phyloP scores from a whole-genome alignment of 352 stramenopile species.

The Albugo candida region DNA sequence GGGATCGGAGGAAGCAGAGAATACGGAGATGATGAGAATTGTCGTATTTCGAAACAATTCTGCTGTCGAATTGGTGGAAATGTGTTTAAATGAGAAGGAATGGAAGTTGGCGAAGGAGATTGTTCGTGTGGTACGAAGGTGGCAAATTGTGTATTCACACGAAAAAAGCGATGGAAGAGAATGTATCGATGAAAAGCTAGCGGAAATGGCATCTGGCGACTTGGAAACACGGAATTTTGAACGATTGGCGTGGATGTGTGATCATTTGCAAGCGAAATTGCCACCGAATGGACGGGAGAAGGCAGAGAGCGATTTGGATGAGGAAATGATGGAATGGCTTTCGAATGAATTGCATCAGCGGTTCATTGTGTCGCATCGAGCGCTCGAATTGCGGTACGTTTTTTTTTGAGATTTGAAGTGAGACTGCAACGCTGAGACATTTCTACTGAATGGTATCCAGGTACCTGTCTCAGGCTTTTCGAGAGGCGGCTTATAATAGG shows the following conservation, averaged over 20 bases:
- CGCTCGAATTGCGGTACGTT: neutral
- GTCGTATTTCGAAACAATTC: conserved; percentile 24
- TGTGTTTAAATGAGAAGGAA: conserved; percentile 64
- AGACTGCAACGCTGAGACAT: neutral
- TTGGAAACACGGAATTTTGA: conserved; percentile 19
- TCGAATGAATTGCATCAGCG: neutral
- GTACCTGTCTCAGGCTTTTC: conserved; percentile 32
- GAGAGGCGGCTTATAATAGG: conserved; percentile 25
- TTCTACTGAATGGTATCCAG: conserved; percentile 6
- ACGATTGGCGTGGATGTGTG: conserved; percentile 36
- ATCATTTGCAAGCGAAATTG: conserved; percentile 41
- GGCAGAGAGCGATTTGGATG: neutral
- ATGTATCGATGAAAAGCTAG: conserved; percentile 32
- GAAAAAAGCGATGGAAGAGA: conserved; percentile 38
- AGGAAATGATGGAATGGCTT: neutral
- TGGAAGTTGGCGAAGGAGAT: conserved; percentile 53
- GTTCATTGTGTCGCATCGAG: neutral
- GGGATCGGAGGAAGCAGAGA: conserved; percentile 1
- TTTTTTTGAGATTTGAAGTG: neutral
- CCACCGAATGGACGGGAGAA: conserved; percentile 4
- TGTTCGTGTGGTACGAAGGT: conserved; percentile 62
- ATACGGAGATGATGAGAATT: conserved; percentile 2
- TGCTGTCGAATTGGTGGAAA: conserved; percentile 33
- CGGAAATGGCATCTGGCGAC: neutral
- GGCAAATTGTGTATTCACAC: conserved; percentile 22